Evolutionary conservation across 495 filamentous ascomycete genomes (phyloP), one percentile per base, ranked within the genome.

Genomic region (Daldinia grandis): DNA sequence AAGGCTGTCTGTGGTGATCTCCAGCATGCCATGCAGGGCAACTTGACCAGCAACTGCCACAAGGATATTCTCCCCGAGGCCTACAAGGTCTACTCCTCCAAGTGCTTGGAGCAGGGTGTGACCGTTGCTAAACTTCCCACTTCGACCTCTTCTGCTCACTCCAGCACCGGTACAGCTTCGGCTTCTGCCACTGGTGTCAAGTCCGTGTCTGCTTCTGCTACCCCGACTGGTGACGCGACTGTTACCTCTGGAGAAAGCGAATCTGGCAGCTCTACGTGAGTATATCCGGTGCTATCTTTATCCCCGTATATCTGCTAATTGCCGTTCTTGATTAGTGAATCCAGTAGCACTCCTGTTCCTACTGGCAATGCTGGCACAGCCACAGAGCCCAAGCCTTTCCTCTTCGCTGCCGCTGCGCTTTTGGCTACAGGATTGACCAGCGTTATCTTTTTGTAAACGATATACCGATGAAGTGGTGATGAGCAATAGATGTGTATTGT

Each of bases 1-100:
- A 72, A 73, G 66, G 65, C 76, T 4, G 59, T 79, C 47, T 79
- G 78, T 69, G 76, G 76, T 15, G 47, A 68, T 51, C 71, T 76
- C 40, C 71, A 73, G 63, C 21, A 65, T 21, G 51, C 64, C 9
- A 50, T 79, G 19, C 62, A 59, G 47, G 78, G 78, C 65, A 79
- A 79, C 67, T 67, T 79, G 44, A 79, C 78, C 12, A 54, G 73
- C 10, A 63, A 54, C 44, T 79, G 78, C 70, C 63, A 69, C 62
- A 69, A 58, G 30, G 71, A 64, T 21, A 60, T 64, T 12, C 61
- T 73, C n/a, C 53, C 77, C 37, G 37, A 58, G 37, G 76, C 78
- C 42, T 75, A 73, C 54, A 37, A 58, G 17, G 70, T 72, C 37
- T 79, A 78, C 64, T 74, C 74, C 27, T 73, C 72, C 58, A 78